A percentile compares a stretch with the other conserved stretches of the same genome.
Evolutionary conservation across 208 protist genomes (phyloP).

Genomic region (Leishmania major): DNA sequence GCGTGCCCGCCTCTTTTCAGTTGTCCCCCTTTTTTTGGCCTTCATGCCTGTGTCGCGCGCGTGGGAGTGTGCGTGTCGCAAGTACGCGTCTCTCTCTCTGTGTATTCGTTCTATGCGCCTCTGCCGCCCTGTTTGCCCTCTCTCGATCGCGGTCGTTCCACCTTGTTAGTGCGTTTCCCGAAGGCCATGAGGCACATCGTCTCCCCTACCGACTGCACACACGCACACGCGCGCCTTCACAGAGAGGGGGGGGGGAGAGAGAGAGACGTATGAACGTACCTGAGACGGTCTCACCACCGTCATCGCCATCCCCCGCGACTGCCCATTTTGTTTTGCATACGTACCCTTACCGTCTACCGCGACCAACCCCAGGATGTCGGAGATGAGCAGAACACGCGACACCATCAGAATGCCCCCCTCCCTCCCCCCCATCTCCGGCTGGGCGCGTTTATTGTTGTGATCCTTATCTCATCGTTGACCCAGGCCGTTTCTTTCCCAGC

Average conservation of each 20-base stretch:
- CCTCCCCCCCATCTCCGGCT: not conserved
- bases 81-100: not conserved
- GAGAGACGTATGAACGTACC: not conserved
- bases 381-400: not conserved
- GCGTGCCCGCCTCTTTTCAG: too few relatives aligned
- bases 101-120: not conserved
- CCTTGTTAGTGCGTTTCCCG: not conserved
- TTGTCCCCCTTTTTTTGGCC: too few relatives aligned
- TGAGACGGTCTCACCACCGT: not conserved
- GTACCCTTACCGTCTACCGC: not conserved
- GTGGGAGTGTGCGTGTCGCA: not conserved
- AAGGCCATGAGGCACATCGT: not conserved
- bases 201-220: not conserved
- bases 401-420: not conserved
- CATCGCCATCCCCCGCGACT: slow-evolving; percentile 1
- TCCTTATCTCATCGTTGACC: not conserved
- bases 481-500: not conserved
- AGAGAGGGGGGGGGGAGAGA: not conserved
- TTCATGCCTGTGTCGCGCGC: too few relatives aligned
- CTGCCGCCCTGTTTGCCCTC: not conserved
- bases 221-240: not conserved
- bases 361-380: not conserved
- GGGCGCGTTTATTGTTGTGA: not conserved
- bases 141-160: not conserved
- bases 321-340: not conserved